Percentiles rank a stretch among this genome's conserved stretches.
These are phyloP conservation scores for Zopfochytrium polystomum DNA, from an alignment of 371 early-diverging fungal species.

Conservation along the genomic window DNA sequence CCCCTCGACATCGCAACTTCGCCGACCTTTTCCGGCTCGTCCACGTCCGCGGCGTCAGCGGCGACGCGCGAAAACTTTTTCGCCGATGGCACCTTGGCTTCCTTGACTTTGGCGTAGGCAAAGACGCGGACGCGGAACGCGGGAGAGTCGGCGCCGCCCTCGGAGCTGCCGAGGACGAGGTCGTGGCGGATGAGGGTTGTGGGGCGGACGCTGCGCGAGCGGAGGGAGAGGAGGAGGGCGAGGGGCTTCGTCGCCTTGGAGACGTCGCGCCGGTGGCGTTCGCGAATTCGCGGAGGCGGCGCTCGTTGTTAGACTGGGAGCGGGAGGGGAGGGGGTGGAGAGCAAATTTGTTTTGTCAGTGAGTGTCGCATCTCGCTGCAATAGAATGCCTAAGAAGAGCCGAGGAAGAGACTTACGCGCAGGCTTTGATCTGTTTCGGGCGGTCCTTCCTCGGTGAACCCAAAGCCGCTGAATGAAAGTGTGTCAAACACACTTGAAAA, in stretches of 20 bases:
- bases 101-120: constrained; percentile 59
- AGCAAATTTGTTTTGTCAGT: too few species aligned
- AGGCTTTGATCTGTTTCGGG: constrained; percentile 7
- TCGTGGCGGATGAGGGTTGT: constrained; percentile 57
- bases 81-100: constrained; percentile 47
- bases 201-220: constrained; percentile 55
- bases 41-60: constrained; percentile 21
- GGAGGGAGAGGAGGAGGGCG: constrained; percentile 44
- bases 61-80: constrained; percentile 63
- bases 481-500: not conserved
- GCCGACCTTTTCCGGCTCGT: constrained; percentile 14
- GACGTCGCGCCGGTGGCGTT: constrained; percentile 26
- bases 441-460: constrained; percentile 42
- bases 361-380: too few species aligned
- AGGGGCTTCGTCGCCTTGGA: constrained; percentile 49
- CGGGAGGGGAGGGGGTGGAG: not conserved
- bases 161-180: constrained; percentile 54
- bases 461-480: constrained; percentile 42
- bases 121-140: constrained; percentile 53
- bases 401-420: not conserved
- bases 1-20: constrained; percentile 48
- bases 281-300: constrained; percentile 41
- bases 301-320: constrained; percentile 41
- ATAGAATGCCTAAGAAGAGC: not conserved
- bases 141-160: constrained; percentile 27